Conservation (phyloP, 345 rosid species). For the Noccaea bulbosa region DNA sequence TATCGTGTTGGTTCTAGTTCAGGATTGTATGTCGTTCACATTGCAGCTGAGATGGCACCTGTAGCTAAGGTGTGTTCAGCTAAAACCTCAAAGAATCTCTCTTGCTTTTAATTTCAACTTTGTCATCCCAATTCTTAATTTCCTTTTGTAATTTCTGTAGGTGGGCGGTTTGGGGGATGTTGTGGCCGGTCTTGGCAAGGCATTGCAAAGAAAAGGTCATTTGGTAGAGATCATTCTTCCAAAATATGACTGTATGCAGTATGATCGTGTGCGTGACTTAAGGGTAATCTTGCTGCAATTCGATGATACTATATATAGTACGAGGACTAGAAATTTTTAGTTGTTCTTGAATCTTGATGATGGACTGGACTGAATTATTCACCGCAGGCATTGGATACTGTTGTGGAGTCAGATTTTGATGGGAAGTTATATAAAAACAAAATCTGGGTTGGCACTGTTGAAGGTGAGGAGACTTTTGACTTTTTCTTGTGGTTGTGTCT, state of each 20-base stretch:
- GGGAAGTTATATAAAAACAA: slow-evolving; percentile 83
- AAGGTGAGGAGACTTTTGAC: slow-evolving; percentile 56
- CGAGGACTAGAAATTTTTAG: background rate
- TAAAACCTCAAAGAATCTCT: slow-evolving; percentile 23
- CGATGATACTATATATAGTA: slow-evolving; percentile 12
- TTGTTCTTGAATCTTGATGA: slow-evolving; percentile 28
- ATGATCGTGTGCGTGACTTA: slow-evolving; percentile 66
- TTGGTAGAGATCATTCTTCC: slow-evolving; percentile 93
- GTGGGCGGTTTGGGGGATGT: slow-evolving; percentile 99
- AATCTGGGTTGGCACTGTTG: slow-evolving; percentile 90
- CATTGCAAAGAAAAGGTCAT: slow-evolving; percentile 92
- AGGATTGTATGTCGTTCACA: slow-evolving; percentile 83
- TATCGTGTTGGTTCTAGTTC: slow-evolving; percentile 65
- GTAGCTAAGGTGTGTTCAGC: slow-evolving; percentile 84
- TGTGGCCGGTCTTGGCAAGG: slow-evolving; percentile 91
- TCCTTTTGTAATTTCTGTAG: slow-evolving; percentile 43
- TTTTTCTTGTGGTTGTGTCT: slow-evolving; percentile 29
- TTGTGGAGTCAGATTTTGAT: slow-evolving; percentile 85
- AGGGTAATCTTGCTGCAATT: slow-evolving; percentile 57
- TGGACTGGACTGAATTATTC: slow-evolving; percentile 33
- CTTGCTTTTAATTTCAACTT: slow-evolving; percentile 21
- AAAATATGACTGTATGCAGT: slow-evolving; percentile 94
- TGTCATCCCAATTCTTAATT: background rate
- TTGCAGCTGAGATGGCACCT: slow-evolving; percentile 99
- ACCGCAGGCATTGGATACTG: slow-evolving; percentile 78